Evolutionary conservation across 1,284 basidiomycete species (phyloP).

Genomic region (Trametes sp.): DNA sequence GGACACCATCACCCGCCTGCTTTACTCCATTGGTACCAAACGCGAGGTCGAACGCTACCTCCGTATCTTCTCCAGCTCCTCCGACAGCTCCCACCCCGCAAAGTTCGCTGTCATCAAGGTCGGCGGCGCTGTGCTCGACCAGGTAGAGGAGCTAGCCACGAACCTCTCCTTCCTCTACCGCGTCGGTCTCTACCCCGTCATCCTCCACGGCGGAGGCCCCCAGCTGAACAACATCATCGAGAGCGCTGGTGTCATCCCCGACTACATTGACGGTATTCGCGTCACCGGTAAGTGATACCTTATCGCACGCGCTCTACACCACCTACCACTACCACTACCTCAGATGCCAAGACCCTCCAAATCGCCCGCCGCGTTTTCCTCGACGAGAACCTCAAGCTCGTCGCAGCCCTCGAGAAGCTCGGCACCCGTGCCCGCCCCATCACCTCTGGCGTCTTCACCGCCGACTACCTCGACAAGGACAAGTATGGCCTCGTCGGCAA

Average conservation of each 20-base stretch:
- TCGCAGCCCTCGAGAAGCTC: conserved; percentile 88
- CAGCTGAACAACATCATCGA: conserved; percentile 94
- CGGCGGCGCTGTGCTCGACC: conserved; percentile 91
- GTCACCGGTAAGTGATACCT: conserved; percentile 77
- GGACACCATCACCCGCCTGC: conserved; percentile 93
- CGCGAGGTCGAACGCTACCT: conserved; percentile 97
- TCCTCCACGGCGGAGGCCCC: conserved; percentile 95
- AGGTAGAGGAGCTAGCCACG: conserved; percentile 90
- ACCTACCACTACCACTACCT: neutral
- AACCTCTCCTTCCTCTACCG: conserved; percentile 94
- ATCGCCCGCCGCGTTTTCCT: conserved; percentile 96
- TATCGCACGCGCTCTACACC: neutral
- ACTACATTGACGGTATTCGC: conserved; percentile 95
- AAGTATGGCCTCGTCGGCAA: conserved; percentile 97
- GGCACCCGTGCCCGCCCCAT: conserved; percentile 96
- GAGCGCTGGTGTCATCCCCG: conserved; percentile 87
- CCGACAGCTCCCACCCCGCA: conserved; percentile 82
- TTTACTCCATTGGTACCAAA: conserved; percentile 95
- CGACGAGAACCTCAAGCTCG: conserved; percentile 94
- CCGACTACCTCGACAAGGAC: conserved; percentile 91
- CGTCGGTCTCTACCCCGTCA: conserved; percentile 93
- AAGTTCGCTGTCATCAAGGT: conserved; percentile 96
- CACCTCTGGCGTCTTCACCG: conserved; percentile 94
- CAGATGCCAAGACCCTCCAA: conserved; percentile 90
- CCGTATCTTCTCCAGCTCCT: conserved; percentile 92